Evolutionary conservation across 306 rosid genomes (phyloP).

Genomic region (Dalbergia cultrata): DNA sequence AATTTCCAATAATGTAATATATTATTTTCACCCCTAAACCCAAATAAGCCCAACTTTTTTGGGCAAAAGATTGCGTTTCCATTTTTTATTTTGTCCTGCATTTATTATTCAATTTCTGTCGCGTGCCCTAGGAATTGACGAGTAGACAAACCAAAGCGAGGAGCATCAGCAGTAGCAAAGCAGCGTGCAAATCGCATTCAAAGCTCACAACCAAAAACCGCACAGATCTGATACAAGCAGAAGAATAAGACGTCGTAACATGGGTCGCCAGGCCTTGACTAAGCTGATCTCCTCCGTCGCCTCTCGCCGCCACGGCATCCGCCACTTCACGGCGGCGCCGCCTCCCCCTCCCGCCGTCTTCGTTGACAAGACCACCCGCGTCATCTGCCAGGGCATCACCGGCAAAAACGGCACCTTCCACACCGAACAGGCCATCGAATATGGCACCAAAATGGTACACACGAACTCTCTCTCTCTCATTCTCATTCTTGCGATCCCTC

Average conservation of each 20-base stretch:
- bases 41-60: neutral
- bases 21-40: neutral
- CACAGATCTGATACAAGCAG: neutral
- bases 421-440: conserved; percentile 97
- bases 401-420: conserved; percentile 97
- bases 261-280: conserved; percentile 77
- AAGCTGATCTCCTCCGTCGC: conserved; percentile 69
- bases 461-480: neutral
- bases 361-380: conserved; percentile 97
- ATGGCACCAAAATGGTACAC: conserved; percentile 95
- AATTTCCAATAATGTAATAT: no score
- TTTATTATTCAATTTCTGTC: neutral
- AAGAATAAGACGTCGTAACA: neutral
- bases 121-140: neutral
- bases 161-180: neutral
- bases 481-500: neutral
- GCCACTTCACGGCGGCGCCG: conserved; percentile 69
- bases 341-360: conserved; percentile 85
- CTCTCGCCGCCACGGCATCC: conserved; percentile 61
- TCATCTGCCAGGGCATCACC: conserved; percentile 96
- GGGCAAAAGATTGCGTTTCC: neutral
- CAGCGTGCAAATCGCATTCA: conserved; percentile 22
- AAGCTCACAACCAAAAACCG: neutral
- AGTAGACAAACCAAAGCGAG: neutral
- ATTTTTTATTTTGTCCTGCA: neutral